phyloP scores from a whole-genome alignment of 768 basidiomycete species.

The Podaxis rugospora region DNA sequence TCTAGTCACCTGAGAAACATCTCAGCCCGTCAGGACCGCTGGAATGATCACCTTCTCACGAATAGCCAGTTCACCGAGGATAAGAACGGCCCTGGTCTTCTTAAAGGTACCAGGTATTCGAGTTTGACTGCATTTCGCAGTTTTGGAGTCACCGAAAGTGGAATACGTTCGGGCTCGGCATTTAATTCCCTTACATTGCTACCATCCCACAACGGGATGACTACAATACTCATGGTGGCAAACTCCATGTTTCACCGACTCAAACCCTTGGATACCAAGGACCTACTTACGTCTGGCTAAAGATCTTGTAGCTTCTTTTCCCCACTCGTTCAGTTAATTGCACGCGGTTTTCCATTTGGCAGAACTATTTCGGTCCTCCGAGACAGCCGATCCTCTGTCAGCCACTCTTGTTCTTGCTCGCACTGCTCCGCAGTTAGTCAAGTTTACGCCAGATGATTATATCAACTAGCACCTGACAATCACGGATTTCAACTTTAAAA shows the following conservation, averaged over 20 bases:
- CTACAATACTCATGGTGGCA: not conserved
- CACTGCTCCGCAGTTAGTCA: not conserved
- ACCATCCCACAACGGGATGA: not conserved
- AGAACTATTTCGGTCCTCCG: conserved; percentile 1
- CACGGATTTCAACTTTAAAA: not conserved
- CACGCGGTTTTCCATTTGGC: not conserved
- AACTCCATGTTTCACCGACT: conserved; percentile 2
- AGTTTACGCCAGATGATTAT: not conserved
- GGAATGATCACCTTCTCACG: not conserved
- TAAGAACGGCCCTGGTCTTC: not conserved
- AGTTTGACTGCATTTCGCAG: not conserved
- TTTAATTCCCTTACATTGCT: no score
- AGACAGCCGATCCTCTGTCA: not conserved
- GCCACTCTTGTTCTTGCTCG: not conserved
- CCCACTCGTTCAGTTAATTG: not conserved
- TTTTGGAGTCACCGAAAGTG: not conserved
- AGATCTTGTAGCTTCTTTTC: not conserved
- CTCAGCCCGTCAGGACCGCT: not conserved
- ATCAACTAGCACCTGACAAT: not conserved
- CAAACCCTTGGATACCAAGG: conserved; percentile 7
- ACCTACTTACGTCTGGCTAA: not conserved
- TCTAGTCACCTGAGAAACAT: not conserved
- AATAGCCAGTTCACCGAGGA: not conserved
- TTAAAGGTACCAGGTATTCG: not conserved
- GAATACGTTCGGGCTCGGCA: no score